Evolutionary conservation across 2,329 filamentous ascomycete genomes (phyloP), one percentile per base, ranked within the genome.

Genomic region (Didymella glomerata): DNA sequence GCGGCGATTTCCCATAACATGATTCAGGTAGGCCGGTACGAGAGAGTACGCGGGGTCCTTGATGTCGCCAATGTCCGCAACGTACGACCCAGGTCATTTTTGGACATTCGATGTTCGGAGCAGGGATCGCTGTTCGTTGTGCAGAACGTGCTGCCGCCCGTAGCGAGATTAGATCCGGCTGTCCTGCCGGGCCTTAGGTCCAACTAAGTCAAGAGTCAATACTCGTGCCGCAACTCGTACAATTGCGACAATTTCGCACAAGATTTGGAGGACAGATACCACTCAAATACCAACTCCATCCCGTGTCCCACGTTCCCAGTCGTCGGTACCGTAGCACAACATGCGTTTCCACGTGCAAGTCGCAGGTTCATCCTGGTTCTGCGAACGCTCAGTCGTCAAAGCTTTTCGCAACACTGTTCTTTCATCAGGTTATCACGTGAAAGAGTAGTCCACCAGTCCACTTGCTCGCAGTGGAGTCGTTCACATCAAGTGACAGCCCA

Each of bases 401-500:
- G 6, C 16, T 46, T 24, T 25, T 24, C 27, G 41, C 20, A 16
- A 2, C 14, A 24, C 6, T 20, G 20, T 32, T 28, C 46, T 34
- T 30, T 48, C 11, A 4, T 36, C 11, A 22, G 3, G 16, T 9
- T 30, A 14, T 41, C 56, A 59, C 56, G 56, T 54, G 50, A 50
- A 54, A 32, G 38, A 16, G 11, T 9, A 32, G 16, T 34, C 32
- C 27, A 42, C 28, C 25, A 25, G 36, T 48, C 48, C 30, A 38
- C 49, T 25, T 41, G 41, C 38, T 32, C 32, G 18, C 30, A 24
- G 48, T 45, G 47, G 41, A 48, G 51, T 57, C 41, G 63, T 64
- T 53, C 59, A 59, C 57, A 66, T 67, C 66, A 67, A 68, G 60
- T 68, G 65, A 68, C 62, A 61, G 49, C 32, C 54, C 68, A 72